Evolutionary conservation across 129 eudicot species (phyloP).

Genomic region (Helianthus tuberosus): DNA sequence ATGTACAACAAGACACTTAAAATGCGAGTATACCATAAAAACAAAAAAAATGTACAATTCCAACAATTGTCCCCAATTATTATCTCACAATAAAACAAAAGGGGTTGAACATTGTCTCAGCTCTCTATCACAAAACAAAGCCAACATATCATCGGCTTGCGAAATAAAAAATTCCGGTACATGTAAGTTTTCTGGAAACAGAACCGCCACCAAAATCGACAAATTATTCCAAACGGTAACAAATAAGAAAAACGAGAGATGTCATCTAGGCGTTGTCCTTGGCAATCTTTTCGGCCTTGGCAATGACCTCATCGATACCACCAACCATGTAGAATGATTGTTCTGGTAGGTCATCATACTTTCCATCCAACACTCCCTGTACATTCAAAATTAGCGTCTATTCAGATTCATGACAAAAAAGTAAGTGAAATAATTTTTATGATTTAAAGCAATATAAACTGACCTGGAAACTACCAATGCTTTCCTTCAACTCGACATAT

Average conservation of each 20-base stretch:
- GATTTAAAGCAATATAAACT: neutral
- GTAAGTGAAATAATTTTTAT: neutral
- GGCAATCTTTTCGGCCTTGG: slow-evolving; percentile 51
- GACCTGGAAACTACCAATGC: slow-evolving; percentile 48
- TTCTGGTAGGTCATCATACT: slow-evolving; percentile 43
- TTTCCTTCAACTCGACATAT: slow-evolving; percentile 47
- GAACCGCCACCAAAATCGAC: slow-evolving; percentile 27
- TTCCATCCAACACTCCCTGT: slow-evolving; percentile 50
- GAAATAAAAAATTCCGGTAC: slow-evolving; percentile 18
- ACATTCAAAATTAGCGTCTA: neutral
- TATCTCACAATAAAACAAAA: slow-evolving; percentile 24
- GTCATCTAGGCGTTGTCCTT: slow-evolving; percentile 41
- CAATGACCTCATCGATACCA: slow-evolving; percentile 53
- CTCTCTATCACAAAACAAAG: slow-evolving; percentile 42
- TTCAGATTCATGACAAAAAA: neutral
- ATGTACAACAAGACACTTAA: neutral
- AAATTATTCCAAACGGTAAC: slow-evolving; percentile 35
- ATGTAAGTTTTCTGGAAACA: slow-evolving; percentile 27
- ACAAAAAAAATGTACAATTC: slow-evolving; percentile 23
- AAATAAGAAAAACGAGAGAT: neutral
- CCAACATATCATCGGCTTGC: slow-evolving; percentile 9
- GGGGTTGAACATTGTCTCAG: slow-evolving; percentile 10
- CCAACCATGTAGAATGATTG: slow-evolving; percentile 52
- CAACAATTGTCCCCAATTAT: slow-evolving; percentile 33
- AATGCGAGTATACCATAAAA: neutral